Evolutionary conservation across 208 protist genomes (phyloP).

Genomic region (Angomonas desouzai): DNA sequence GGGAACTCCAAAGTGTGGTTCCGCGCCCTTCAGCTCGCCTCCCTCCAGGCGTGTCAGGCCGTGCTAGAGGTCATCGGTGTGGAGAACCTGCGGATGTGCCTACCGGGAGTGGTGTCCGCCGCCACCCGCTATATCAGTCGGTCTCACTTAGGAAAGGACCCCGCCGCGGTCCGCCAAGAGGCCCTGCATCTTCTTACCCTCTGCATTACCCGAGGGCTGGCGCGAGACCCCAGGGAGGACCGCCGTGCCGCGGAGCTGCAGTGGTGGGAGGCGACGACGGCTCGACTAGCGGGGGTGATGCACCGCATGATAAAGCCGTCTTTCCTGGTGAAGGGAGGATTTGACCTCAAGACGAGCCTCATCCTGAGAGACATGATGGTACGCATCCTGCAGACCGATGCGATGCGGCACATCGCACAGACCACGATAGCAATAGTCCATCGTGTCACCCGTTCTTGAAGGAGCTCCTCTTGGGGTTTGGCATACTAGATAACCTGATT

Average conservation of each 20-base stretch:
- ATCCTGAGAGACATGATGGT: background rate
- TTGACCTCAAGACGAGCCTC: background rate
- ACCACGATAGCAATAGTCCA: background rate
- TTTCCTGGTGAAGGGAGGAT: background rate
- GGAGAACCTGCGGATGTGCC: slow-evolving; percentile 49
- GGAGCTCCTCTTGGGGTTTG: slow-evolving; percentile 4
- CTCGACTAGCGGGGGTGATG: background rate
- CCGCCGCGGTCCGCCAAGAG: slow-evolving; percentile 40
- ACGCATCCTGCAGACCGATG: background rate
- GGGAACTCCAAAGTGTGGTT: slow-evolving; percentile 79
- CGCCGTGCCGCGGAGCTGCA: slow-evolving; percentile 15
- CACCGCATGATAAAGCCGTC: background rate
- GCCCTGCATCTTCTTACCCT: slow-evolving; percentile 47
- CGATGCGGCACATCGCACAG: background rate
- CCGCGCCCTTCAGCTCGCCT: slow-evolving; percentile 62
- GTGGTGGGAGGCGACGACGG: slow-evolving; percentile 20
- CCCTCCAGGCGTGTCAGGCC: slow-evolving; percentile 48
- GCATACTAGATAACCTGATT: background rate
- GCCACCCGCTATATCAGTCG: slow-evolving; percentile 65
- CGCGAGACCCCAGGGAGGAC: background rate
- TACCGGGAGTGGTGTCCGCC: slow-evolving; percentile 75
- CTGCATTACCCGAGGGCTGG: slow-evolving; percentile 13
- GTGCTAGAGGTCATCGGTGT: slow-evolving; percentile 53
- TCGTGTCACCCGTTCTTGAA: background rate
- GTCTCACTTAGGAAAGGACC: slow-evolving; percentile 66